A percentile compares a stretch with the other conserved stretches of the same genome.
Conservation (phyloP, 257 asterid species). For the Nicotiana obtusifolia region DNA sequence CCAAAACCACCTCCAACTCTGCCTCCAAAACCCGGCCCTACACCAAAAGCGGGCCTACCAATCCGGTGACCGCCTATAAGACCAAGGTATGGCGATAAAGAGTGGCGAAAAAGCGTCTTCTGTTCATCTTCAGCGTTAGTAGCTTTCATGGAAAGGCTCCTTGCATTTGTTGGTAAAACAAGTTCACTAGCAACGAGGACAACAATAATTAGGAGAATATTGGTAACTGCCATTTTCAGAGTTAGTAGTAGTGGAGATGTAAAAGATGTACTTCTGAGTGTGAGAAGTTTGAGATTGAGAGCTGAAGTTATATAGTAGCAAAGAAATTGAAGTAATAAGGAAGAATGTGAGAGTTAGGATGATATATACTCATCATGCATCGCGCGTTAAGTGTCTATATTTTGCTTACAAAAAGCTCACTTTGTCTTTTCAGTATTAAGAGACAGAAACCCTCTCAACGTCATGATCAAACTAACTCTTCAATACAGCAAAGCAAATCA, state of each 20-base stretch:
- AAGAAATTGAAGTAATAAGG: neutral
- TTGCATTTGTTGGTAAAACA: slow-evolving; percentile 9
- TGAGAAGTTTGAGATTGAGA: neutral
- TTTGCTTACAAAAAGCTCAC: neutral
- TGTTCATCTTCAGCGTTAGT: neutral
- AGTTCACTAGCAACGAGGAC: slow-evolving; percentile 3
- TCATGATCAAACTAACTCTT: slow-evolving; percentile 25
- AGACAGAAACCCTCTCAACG: neutral
- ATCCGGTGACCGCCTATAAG: neutral
- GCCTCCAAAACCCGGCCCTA: neutral
- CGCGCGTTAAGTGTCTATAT: neutral
- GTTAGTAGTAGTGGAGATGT: neutral
- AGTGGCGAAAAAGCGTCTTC: slow-evolving; percentile 23
- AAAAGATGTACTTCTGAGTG: neutral
- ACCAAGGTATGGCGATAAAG: slow-evolving; percentile 19
- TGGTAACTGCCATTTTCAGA: slow-evolving; percentile 15
- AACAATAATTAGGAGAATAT: slow-evolving; percentile 1
- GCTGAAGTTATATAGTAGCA: neutral
- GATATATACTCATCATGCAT: neutral
- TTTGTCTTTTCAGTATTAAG: neutral
- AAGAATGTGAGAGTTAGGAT: slow-evolving; percentile 1
- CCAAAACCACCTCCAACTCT: neutral
- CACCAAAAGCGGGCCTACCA: slow-evolving; percentile 7
- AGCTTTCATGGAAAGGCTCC: neutral
- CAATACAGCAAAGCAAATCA: neutral